Base-by-base conservation (phyloP, 2,329 filamentous ascomycete species). In the Endoconidiophora polonica region DNA sequence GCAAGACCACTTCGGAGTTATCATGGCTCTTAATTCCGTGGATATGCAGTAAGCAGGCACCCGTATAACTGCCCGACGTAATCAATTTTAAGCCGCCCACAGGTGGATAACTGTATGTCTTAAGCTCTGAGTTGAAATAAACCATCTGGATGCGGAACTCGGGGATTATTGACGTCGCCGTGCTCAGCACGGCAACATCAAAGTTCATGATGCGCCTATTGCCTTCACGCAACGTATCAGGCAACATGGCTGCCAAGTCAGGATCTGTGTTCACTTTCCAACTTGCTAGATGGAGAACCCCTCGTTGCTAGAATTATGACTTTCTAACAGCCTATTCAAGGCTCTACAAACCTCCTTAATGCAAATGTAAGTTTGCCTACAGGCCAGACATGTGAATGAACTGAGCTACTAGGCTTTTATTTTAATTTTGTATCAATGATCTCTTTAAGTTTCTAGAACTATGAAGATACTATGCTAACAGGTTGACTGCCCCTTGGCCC, bases 271-370 rank as follows among this genome's bases (percentile, higher is more conserved):
- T 69, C 4, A 83, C 61, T 9, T 60, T 59, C 44, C 68, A 68
- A 90, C 63, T 39, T 76, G 73, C 90, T 91, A 98, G 9, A 88
- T 73, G 57, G 81, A 90, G 55, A 96, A 82, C 63, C 96, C 90
- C 61, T 95, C 90, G 54, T 79, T 81, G 0, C 88, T 91, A 4
- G 77, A 86, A 58, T 85, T 88, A 56, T 85, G 73, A 57, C 81
- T 83, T 1, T 68, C 62, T 75, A 44, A 76, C 72, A 1, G 83
- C 77, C 85, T 86, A 96, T 53, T 73, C 73, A 1, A 94, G 67
- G 54, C 80, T 74, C 16, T 18, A 18, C 16, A 18, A 18, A 18
- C 16, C 16, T 18, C 16, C 16, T 18, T 18, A 18, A 18, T 18
- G 16, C 16, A 18, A 18, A 18, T 18, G 16, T 18, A 2, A 18